phyloP scores from a whole-genome alignment of 768 basidiomycete genomes.

The Astraeus odoratus region DNA sequence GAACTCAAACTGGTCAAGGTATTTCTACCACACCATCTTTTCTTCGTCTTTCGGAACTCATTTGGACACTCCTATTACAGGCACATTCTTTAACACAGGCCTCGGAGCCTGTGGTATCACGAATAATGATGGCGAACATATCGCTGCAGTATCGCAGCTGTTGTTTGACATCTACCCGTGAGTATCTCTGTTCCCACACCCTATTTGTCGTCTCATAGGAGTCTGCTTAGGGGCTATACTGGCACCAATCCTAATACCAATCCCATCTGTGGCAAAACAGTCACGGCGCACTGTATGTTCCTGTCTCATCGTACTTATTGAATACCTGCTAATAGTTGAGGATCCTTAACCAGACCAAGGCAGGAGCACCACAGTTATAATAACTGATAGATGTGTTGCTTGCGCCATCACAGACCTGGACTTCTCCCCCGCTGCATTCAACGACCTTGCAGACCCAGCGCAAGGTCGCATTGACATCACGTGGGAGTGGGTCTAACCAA shows the following conservation, averaged over 20 bases:
- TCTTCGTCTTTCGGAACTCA: no score
- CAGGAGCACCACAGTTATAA: constrained; percentile 40
- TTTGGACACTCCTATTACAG: no score
- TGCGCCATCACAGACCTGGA: constrained; percentile 51
- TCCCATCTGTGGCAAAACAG: constrained; percentile 53
- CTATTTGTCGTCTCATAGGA: background rate
- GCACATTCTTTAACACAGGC: background rate
- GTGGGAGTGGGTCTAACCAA: constrained; percentile 42
- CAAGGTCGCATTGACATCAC: constrained; percentile 47
- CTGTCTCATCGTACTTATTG: background rate
- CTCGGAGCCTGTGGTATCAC: background rate
- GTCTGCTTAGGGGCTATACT: constrained; percentile 38
- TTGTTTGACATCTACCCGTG: constrained; percentile 16
- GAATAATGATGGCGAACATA: background rate
- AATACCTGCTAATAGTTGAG: constrained; percentile 3
- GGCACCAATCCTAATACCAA: constrained; percentile 64
- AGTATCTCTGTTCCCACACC: background rate
- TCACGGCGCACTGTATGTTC: constrained; percentile 43
- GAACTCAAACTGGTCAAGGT: no score
- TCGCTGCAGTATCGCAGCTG: background rate
- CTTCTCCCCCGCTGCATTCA: constrained; percentile 59
- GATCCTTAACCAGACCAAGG: constrained; percentile 42
- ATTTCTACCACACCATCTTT: no score
- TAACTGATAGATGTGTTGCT: constrained; percentile 57
- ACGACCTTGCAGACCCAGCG: constrained; percentile 33